Evolutionary conservation across 768 basidiomycete genomes (phyloP), one percentile per base, ranked within the genome.

Genomic region (Lentinula guzmanii): DNA sequence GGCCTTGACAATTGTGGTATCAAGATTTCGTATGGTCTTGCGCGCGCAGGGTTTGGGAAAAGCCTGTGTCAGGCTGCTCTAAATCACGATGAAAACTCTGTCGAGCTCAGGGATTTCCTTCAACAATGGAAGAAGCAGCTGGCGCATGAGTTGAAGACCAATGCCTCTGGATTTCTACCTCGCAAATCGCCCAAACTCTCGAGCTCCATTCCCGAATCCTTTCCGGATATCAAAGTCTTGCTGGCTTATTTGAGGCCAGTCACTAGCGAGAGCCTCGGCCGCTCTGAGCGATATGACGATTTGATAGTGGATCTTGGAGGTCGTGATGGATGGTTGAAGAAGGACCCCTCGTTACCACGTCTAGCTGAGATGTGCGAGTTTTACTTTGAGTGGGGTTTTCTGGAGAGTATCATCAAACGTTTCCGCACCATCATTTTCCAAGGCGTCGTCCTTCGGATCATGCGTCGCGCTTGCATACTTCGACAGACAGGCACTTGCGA

Each of bases 1-100:
- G 90, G 90, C 16, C 73, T 92, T 7, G 69, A 76, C 8, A 79
- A 87, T 5, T 91, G 87, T 66, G 93, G 93, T 2, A 75, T 82
- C 21, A 80, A 79, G 21, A 92, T 85, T 52, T 86, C 94, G 0
- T 84, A 86, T 52, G 93, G 82, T 10, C 83, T 98, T 1, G 92
- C 93, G 0, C 83, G 83, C 64, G 89, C 88, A 60, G 93, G 93
- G 1, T 87, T 94, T 61, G 90, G 92, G 0, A 86, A 92, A 66
- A 75, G 81, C 16, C 77, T 93, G 9, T 74, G 85, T 61, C 69
- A 84, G 63, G 86, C 48, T 53, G 59, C 59, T 4, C 13, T 51
- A 6, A 51, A 28, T 33, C 48, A 60, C 89, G n/a, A 80, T 83
- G 39, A 74, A 76, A 46, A 80, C 76, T 45, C 72, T 83, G 28